Evolutionary conservation across 2,329 filamentous ascomycete species (phyloP), one percentile per base, ranked within the genome.

Genomic region (Monosporascus sp.): DNA sequence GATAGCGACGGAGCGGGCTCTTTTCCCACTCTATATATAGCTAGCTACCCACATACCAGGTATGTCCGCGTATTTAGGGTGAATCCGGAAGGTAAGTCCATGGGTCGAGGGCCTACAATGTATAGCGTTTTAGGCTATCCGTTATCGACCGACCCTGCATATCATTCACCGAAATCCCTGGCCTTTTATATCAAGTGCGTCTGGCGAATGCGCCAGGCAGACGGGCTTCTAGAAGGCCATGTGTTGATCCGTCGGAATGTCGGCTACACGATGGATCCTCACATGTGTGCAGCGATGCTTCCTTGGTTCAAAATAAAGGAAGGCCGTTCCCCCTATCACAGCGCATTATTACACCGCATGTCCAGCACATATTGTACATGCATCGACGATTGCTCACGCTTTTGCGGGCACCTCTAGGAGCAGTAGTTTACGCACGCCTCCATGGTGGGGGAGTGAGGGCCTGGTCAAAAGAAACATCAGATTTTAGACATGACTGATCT

Each of bases 351-450:
- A 56, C 58, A 59, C 55, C 50, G 56, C 59, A 61, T 57, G 43
- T 46, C 8, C 43, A 46, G 43, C 43, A 22, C 43, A 19, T 46
- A 7, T 31, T 46, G 19, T 55, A 57, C 43, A 46, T 31, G 24
- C 53, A 56, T 59, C 52, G 55, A 53, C 59, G 31, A 34, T 41
- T 49, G 38, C 46, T 45, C 46, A 49, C 36, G 43, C 50, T 56
- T 56, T 57, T 63, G 57, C 52, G 54, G 57, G 49, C 59, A 60
- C 59, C 26, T 63, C 59, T 52, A 38, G 58, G 62, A 61, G 45
- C 52, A 53, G 31, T 5, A 14, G 31, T 14, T 14, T 11, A 14
- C 31, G 31, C 9, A 14, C 31, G 4, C 38, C 38, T 20, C 17
- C 9, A 20, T 41, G 38, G 38, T 41, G 38, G 38, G 38, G 38